Percentiles rank a stretch among this genome's conserved stretches.
Evolutionary conservation across 768 basidiomycete species (phyloP).

Genomic region (Podaxis carcinomalis): DNA sequence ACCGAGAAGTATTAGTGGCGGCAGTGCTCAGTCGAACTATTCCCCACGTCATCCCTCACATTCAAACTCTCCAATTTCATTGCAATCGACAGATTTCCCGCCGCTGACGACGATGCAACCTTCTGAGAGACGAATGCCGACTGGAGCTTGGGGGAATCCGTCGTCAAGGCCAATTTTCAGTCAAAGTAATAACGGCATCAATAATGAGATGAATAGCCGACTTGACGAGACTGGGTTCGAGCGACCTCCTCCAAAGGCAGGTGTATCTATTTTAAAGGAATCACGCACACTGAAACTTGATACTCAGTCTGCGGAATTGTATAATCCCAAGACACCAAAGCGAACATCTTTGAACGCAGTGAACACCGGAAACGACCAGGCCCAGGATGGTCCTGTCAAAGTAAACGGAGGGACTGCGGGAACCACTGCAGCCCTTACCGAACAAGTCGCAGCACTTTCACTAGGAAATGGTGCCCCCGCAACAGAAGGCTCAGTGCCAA

Average conservation of each 20-base stretch:
- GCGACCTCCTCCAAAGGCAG: conserved; percentile 43
- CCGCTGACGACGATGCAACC: conserved; percentile 49
- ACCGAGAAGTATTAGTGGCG: conserved; percentile 31
- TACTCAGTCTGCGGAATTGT: conserved; percentile 27
- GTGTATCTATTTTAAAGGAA: neutral
- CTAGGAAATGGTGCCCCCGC: conserved; percentile 16
- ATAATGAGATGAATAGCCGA: conserved; percentile 21
- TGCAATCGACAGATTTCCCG: conserved; percentile 67
- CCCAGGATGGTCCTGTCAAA: conserved; percentile 20
- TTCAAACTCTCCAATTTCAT: conserved; percentile 33
- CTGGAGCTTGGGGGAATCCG: conserved; percentile 70
- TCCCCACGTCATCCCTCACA: conserved; percentile 25
- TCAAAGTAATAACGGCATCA: conserved; percentile 24
- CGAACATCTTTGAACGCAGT: conserved; percentile 20
- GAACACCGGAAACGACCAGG: conserved; percentile 18
- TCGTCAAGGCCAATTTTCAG: conserved; percentile 48
- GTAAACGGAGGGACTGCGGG: conserved; percentile 21
- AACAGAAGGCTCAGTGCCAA: neutral
- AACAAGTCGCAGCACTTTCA: conserved; percentile 31
- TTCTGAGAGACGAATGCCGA: conserved; percentile 48
- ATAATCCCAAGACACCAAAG: conserved; percentile 28
- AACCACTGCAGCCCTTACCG: conserved; percentile 28
- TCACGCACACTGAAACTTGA: neutral
- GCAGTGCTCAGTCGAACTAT: conserved; percentile 25
- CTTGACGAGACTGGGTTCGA: conserved; percentile 45